Conservation (phyloP, 257 asterid species). For the Verbena officinalis region DNA sequence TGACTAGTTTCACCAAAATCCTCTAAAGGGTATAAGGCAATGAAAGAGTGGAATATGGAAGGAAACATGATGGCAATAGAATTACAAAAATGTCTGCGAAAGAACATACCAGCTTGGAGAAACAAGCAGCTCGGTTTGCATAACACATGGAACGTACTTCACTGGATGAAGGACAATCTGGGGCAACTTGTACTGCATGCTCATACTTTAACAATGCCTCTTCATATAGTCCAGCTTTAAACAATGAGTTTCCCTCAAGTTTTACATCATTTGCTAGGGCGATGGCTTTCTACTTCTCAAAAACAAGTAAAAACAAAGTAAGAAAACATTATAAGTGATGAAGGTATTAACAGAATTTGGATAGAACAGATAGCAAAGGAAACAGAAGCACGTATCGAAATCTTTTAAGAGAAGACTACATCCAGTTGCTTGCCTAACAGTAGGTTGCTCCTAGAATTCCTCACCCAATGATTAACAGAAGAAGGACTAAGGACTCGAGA, state of each 20-base stretch:
- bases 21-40: background rate
- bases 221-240: slow-evolving; percentile 65
- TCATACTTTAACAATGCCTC: slow-evolving; percentile 84
- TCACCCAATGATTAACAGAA: background rate
- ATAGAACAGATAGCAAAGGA: background rate
- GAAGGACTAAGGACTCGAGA: slow-evolving; percentile 1
- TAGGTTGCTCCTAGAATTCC: background rate
- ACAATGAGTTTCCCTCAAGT: slow-evolving; percentile 73
- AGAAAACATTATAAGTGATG: slow-evolving; percentile 5
- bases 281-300: slow-evolving; percentile 59
- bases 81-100: background rate
- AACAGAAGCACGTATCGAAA: too few species aligned
- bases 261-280: slow-evolving; percentile 72
- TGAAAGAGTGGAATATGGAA: background rate
- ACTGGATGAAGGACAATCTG: slow-evolving; percentile 57
- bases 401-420: background rate
- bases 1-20: background rate
- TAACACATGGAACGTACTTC: slow-evolving; percentile 77
- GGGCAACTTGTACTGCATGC: slow-evolving; percentile 65
- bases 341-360: slow-evolving; percentile 4
- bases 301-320: slow-evolving; percentile 20
- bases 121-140: slow-evolving; percentile 92
- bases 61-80: background rate
- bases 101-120: slow-evolving; percentile 72
- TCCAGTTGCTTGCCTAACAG: background rate